Evolutionary conservation across 805 yeast genomes (phyloP), one percentile per base, ranked within the genome.

Genomic region (Ogataea trehaloabstinens): DNA sequence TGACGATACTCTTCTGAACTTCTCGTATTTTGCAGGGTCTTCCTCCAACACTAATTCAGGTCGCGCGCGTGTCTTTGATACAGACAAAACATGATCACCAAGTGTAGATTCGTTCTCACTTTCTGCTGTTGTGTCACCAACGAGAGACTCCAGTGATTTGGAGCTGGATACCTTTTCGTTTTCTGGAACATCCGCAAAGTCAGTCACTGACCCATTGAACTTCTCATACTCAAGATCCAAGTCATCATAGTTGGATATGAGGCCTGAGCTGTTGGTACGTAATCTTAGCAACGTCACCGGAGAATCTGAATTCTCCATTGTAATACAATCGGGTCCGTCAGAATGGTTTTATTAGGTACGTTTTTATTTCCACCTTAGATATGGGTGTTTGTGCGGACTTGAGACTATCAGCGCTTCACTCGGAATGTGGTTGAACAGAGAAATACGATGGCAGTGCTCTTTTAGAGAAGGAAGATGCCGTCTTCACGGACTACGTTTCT

Each of bases 221-320:
- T 53, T 52, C 31, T 61, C 66, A 44, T 44, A 61, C 32, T 61
- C 63, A 20, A 61, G 49, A 22, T 60, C 62, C 24, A 61, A 46
- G 35, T 53, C 56, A 22, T 49, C 49, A 34, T 44, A 52, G 40
- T 51, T 47, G 6, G 55, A 41, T 16, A 46, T 40, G 12, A 52
- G 31, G 7, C 42, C 55, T 3, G 57, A 48, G 31, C 51, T 51
- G 39, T 30, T 51, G 4, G 57, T 47, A 30, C 48, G 37, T 27
- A 48, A 45, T 5, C 41, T 40, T 5, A 46, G 34, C 10, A 49
- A 16, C 6, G 35, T 17, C 25, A 12, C 25, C 25, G 12, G 25
- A 22, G 25, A 12, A 22, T 22, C n/a, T n/a, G n/a, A n/a, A n/a
- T n/a, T n/a, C n/a, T n/a, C n/a, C n/a, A n/a, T n/a, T n/a, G n/a